A percentile compares a stretch with the other conserved stretches of the same genome.
These are phyloP conservation scores for Crataegus laevigata DNA, from an alignment of 306 rosid genomes.

Conservation along the genomic window DNA sequence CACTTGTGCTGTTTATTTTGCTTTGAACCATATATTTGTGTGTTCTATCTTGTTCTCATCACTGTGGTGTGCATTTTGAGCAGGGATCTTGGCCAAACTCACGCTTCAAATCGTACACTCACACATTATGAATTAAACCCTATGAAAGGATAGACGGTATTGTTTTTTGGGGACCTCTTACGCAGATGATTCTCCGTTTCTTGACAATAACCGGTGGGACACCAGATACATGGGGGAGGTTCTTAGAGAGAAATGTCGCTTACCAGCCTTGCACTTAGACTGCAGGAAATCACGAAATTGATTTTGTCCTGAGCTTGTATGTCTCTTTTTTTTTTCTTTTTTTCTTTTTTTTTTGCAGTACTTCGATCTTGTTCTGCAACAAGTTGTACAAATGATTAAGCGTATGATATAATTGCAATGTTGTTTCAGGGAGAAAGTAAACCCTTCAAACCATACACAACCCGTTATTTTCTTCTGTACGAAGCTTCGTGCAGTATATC, in stretches of 20 bases:
- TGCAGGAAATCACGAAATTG: slow-evolving; percentile 51
- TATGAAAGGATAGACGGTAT: slow-evolving; percentile 35
- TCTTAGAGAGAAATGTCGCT: slow-evolving; percentile 55
- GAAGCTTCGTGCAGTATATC: slow-evolving; percentile 51
- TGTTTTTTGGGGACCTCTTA: slow-evolving; percentile 66
- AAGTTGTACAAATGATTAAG: background rate
- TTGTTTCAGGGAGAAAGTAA: slow-evolving; percentile 54
- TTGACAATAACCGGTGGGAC: slow-evolving; percentile 67
- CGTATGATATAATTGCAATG: background rate
- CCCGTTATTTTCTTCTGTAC: slow-evolving; percentile 54
- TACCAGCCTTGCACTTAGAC: slow-evolving; percentile 82
- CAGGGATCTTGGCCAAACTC: slow-evolving; percentile 83
- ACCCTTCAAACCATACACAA: slow-evolving; percentile 57
- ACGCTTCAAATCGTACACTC: slow-evolving; percentile 51
- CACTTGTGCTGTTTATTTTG: background rate
- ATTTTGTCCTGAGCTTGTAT: slow-evolving; percentile 35
- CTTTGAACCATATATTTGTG: background rate
- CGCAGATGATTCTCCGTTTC: slow-evolving; percentile 61
- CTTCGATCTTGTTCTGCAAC: background rate
- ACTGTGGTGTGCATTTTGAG: slow-evolving; percentile 8
- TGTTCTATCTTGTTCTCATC: background rate
- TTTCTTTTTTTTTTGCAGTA: background rate
- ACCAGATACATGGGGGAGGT: slow-evolving; percentile 88
- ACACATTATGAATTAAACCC: slow-evolving; percentile 54
- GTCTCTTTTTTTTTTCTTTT: background rate